A percentile compares a stretch with the other conserved stretches of the same genome.
These are phyloP conservation scores for Tuber umbilicatum DNA, from an alignment of 495 filamentous ascomycete species.

Conservation along the genomic window DNA sequence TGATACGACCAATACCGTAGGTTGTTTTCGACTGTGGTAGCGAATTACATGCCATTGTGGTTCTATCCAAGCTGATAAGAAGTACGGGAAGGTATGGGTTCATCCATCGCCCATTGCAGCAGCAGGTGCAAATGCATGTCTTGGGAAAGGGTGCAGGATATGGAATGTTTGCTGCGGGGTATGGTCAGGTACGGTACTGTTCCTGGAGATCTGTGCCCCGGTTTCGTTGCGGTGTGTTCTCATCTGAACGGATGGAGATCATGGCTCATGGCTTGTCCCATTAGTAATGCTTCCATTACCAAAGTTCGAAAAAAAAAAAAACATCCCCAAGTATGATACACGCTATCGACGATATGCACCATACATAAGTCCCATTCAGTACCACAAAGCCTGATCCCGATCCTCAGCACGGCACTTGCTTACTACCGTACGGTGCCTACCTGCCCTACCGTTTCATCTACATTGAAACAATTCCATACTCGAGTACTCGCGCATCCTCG, in stretches of 20 bases:
- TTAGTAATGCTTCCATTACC: not conserved
- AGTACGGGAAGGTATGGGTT: not conserved
- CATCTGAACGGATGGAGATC: too few species aligned
- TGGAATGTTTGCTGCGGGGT: too few species aligned
- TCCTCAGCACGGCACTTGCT: not conserved
- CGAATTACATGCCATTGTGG: not conserved
- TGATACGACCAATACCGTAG: too few species aligned
- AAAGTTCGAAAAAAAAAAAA: not conserved
- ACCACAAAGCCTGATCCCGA: not conserved
- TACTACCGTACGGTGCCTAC: not conserved
- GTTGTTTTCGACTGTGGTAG: not conserved
- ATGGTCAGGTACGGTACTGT: not conserved
- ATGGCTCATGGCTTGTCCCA: too few species aligned
- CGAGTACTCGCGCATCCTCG: too few species aligned
- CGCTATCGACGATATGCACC: not conserved
- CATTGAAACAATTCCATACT: not conserved
- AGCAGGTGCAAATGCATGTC: not conserved
- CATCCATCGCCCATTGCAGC: not conserved
- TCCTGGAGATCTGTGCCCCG: too few species aligned
- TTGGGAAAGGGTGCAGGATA: not conserved
- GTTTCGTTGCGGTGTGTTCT: too few species aligned
- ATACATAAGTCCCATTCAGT: too few species aligned
- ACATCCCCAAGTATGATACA: not conserved
- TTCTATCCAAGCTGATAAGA: not conserved
- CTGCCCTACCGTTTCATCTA: not conserved